phyloP scores from a whole-genome alignment of 75 land plant genomes.

The Cunninghamia lanceolata region DNA sequence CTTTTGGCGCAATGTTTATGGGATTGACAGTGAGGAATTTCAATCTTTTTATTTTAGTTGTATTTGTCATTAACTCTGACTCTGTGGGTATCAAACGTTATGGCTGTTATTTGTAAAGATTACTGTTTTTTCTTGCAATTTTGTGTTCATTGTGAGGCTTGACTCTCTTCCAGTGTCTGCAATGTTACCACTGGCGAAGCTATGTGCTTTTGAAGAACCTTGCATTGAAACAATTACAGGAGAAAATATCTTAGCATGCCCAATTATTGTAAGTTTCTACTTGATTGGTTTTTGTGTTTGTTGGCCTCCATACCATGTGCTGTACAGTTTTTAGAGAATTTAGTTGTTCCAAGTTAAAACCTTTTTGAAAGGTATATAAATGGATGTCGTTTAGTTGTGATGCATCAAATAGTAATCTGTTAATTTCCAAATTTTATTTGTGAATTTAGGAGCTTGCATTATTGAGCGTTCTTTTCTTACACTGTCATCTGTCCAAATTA shows the following conservation, averaged over 20 bases:
- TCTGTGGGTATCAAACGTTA: not conserved
- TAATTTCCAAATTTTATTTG: not conserved
- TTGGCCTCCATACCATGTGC: not conserved
- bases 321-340: not conserved
- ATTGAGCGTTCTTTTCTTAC: not conserved
- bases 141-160: not conserved
- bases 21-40: constrained; percentile 81
- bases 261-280: constrained; percentile 59
- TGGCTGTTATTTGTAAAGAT: not conserved
- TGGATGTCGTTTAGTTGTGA: not conserved
- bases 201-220: constrained; percentile 97
- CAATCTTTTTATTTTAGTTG: not conserved
- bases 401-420: not conserved
- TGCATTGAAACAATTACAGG: constrained; percentile 80
- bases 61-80: not conserved
- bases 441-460: not conserved
- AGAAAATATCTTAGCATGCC: constrained; percentile 93
- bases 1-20: constrained; percentile 96
- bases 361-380: not conserved
- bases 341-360: not conserved
- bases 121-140: not conserved
- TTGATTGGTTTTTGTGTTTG: not conserved
- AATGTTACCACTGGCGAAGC: constrained; percentile 92
- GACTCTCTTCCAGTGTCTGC: constrained; percentile 76
- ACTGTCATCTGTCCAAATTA: not conserved